A percentile compares a stretch with the other conserved stretches of the same genome.
Conservation (phyloP, 768 basidiomycete genomes). For the Panaeolus cyanescens region DNA sequence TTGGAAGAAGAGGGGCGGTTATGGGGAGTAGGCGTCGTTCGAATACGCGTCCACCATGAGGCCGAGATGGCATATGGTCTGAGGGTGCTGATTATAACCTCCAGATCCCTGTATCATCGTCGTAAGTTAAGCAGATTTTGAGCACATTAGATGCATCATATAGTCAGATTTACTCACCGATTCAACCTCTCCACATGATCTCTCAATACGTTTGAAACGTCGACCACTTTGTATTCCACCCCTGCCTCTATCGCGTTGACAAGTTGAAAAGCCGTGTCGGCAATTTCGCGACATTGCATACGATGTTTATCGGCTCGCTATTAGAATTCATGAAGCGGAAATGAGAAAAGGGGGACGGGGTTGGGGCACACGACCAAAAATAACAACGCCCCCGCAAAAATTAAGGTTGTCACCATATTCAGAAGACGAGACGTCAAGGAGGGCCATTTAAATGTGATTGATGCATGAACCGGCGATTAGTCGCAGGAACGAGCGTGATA, state of each 20-base stretch:
- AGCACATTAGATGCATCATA: neutral
- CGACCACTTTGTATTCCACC: slow-evolving; percentile 23
- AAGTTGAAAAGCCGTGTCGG: slow-evolving; percentile 21
- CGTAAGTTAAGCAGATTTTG: too few species aligned
- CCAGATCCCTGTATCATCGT: neutral
- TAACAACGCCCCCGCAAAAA: neutral
- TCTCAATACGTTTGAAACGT: slow-evolving; percentile 17
- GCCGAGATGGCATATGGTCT: neutral
- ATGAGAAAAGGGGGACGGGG: neutral
- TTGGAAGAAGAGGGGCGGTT: neutral
- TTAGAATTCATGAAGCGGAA: neutral
- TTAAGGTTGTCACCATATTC: neutral
- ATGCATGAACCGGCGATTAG: neutral
- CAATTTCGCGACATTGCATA: slow-evolving; percentile 17
- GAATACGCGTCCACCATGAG: neutral
- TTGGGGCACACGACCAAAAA: neutral
- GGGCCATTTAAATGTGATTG: neutral
- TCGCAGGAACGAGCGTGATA: neutral
- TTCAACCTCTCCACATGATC: slow-evolving; percentile 21
- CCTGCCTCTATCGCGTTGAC: slow-evolving; percentile 24
- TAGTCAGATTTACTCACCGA: neutral
- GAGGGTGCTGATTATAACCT: neutral
- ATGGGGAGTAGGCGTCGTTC: neutral
- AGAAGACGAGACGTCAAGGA: too few species aligned
- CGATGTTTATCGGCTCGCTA: slow-evolving; percentile 22